phyloP scores from a whole-genome alignment of 352 stramenopile species.

The Peronospora destructor region DNA sequence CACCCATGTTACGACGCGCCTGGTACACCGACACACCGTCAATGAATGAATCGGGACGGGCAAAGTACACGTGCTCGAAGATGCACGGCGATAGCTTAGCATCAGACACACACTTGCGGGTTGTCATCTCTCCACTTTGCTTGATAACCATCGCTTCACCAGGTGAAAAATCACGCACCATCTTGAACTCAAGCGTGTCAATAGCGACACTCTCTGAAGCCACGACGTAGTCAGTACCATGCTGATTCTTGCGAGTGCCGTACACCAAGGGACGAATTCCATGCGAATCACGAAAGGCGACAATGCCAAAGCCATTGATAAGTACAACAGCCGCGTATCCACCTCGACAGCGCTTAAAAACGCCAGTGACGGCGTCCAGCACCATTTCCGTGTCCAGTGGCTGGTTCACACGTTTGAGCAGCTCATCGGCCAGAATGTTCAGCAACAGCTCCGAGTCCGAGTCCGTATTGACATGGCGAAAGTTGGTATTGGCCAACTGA shows the following conservation, averaged over 20 bases:
- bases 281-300: conserved; percentile 97
- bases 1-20: conserved; percentile 96
- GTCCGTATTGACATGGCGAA: conserved; percentile 97
- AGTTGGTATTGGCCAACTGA: conserved; percentile 88
- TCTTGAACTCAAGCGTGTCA: conserved; percentile 95
- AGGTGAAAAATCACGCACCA: conserved; percentile 92
- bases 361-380: conserved; percentile 85
- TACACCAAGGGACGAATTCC: conserved; percentile 96
- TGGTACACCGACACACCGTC: conserved; percentile 98
- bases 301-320: conserved; percentile 95
- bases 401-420: conserved; percentile 78
- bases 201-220: conserved; percentile 97
- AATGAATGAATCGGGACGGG: conserved; percentile 97
- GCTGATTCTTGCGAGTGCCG: conserved; percentile 77
- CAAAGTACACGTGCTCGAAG: conserved; percentile 99
- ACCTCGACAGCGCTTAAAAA: conserved; percentile 94
- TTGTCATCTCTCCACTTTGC: conserved; percentile 80
- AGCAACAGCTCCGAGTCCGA: conserved; percentile 98
- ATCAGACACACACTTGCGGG: conserved; percentile 70
- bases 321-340: conserved; percentile 95
- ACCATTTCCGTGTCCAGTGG: conserved; percentile 73
- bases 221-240: conserved; percentile 91
- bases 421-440: conserved; percentile 97
- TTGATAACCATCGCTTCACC: conserved; percentile 96
- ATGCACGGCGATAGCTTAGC: conserved; percentile 92